Percentiles rank a stretch among this genome's conserved stretches.
Conservation (phyloP, 352 stramenopile genomes). For the Phytophthora citrophthora region DNA sequence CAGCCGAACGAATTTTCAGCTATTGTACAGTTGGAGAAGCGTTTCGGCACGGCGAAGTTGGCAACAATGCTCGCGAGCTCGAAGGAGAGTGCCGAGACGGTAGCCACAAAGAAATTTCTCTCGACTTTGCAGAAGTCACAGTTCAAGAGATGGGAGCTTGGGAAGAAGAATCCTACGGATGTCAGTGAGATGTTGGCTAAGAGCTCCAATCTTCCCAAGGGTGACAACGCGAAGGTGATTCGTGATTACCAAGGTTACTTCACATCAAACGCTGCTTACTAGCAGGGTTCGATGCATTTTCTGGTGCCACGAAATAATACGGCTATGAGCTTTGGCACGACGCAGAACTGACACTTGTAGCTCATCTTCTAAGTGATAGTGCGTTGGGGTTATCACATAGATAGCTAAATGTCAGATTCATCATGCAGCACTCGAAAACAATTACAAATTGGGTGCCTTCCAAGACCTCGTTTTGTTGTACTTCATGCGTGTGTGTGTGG, state of each 20-base stretch:
- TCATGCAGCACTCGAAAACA: too few species aligned
- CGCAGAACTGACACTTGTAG: too few species aligned
- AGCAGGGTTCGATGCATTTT: too few species aligned
- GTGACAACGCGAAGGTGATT: neutral
- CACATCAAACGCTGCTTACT: neutral
- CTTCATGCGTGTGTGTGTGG: too few species aligned
- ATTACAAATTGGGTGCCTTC: too few species aligned
- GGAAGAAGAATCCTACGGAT: neutral
- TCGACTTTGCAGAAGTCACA: neutral
- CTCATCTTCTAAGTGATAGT: too few species aligned
- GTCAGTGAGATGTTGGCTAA: neutral
- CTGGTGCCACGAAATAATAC: too few species aligned
- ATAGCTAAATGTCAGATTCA: too few species aligned
- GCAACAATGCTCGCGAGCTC: neutral
- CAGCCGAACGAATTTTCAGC: neutral
- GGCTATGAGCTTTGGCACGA: too few species aligned
- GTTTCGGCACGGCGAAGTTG: neutral
- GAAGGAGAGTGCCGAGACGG: neutral
- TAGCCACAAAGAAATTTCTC: neutral
- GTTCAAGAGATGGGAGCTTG: neutral
- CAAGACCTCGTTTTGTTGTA: too few species aligned
- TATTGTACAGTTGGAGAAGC: neutral
- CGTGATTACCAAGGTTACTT: neutral
- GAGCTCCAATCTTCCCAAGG: neutral
- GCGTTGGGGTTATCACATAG: too few species aligned